A percentile compares a stretch with the other conserved stretches of the same genome.
phyloP scores from a whole-genome alignment of 345 rosid species.

The Pelargonium nanum region DNA sequence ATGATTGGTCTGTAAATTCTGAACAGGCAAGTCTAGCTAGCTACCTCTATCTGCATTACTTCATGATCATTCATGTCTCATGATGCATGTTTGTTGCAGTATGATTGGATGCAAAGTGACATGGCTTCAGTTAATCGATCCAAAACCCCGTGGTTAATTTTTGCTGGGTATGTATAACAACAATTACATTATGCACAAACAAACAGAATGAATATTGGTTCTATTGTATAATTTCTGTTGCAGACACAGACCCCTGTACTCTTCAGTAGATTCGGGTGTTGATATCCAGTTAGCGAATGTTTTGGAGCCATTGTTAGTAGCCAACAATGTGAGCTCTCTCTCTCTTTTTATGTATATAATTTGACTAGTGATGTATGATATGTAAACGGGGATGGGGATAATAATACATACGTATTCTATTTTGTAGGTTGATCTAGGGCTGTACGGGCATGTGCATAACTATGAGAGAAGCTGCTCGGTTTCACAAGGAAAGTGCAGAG shows the following conservation, averaged over 20 bases:
- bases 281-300: conserved; percentile 14
- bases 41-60: not conserved
- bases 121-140: conserved; percentile 48
- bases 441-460: conserved; percentile 61
- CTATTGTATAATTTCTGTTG: too few species aligned
- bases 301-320: conserved; percentile 40
- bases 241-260: conserved; percentile 67
- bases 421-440: conserved; percentile 46
- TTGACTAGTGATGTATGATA: not conserved
- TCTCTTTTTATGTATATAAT: too few species aligned
- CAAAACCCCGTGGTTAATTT: conserved; percentile 55
- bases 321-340: conserved; percentile 28
- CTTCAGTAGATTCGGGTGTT: conserved; percentile 12
- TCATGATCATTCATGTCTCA: too few species aligned
- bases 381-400: too few species aligned
- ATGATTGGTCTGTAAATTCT: conserved; percentile 34
- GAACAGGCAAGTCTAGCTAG: conserved; percentile 64
- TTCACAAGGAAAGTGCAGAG: conserved; percentile 26
- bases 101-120: conserved; percentile 45
- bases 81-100: conserved; percentile 13
- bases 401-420: too few species aligned
- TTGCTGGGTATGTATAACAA: conserved; percentile 34
- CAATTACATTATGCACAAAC: not conserved
- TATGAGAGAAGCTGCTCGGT: conserved; percentile 61
- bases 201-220: too few species aligned